Evolutionary conservation across 1,284 basidiomycete species (phyloP).

Genomic region (Vanrija sp.): DNA sequence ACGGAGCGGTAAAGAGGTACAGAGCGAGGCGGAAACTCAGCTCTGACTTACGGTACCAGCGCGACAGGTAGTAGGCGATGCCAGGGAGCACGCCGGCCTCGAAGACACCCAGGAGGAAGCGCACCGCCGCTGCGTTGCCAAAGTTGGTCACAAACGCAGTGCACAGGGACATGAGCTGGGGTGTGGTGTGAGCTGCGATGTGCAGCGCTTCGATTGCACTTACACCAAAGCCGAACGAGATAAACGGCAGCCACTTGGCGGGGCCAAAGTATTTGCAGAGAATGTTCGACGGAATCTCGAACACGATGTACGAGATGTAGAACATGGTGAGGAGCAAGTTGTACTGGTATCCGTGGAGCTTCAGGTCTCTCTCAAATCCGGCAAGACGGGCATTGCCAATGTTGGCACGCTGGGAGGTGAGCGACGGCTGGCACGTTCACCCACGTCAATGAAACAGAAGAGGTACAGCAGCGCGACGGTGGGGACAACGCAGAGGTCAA

Average conservation of each 20-base stretch:
- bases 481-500: conserved; percentile 21
- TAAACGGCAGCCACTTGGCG: conserved; percentile 22
- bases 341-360: conserved; percentile 20
- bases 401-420: conserved; percentile 9
- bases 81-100: conserved; percentile 36
- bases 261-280: conserved; percentile 19
- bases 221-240: conserved; percentile 20
- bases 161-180: conserved; percentile 25
- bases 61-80: conserved; percentile 30
- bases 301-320: conserved; percentile 24
- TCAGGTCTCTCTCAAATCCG: conserved; percentile 18
- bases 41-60: conserved; percentile 18
- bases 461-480: conserved; percentile 19
- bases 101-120: conserved; percentile 35
- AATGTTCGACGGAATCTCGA: conserved; percentile 24
- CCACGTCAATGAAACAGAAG: conserved; percentile 16
- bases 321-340: conserved; percentile 20
- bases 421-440: not conserved
- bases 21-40: conserved; percentile 15
- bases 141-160: conserved; percentile 29
- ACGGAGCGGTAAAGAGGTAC: conserved; percentile 12
- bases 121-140: conserved; percentile 11
- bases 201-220: not conserved
- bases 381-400: conserved; percentile 24
- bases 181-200: not conserved